Evolutionary conservation across 129 eudicot genomes (phyloP).

Genomic region (Rutidosis leptorrhynchoides): DNA sequence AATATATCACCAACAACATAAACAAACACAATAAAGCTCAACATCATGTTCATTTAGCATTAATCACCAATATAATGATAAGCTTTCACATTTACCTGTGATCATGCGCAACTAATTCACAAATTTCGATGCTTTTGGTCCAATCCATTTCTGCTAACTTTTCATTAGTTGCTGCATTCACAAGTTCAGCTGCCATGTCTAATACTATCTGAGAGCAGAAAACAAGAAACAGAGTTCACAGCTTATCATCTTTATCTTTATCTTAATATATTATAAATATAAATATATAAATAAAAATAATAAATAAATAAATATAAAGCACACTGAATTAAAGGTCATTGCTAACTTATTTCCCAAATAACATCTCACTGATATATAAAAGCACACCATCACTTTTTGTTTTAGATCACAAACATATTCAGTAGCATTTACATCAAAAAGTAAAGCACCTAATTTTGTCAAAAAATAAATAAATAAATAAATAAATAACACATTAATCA

Average conservation of each 20-base stretch:
- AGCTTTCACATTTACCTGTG: conserved; percentile 46
- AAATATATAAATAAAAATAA: not conserved
- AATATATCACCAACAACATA: not conserved
- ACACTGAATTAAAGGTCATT: not conserved
- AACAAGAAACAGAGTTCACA: conserved; percentile 2
- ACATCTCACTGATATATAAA: conserved; percentile 14
- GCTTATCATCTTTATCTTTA: not conserved
- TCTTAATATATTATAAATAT: too few species aligned
- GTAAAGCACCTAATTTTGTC: not conserved
- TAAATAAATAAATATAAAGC: not conserved
- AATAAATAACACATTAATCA: not conserved
- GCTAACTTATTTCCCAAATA: not conserved
- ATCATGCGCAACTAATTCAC: conserved; percentile 83
- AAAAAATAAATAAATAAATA: too few species aligned
- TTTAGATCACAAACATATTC: not conserved
- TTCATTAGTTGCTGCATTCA: conserved; percentile 79
- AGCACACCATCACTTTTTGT: not conserved
- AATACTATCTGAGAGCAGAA: conserved; percentile 22
- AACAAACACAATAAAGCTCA: conserved; percentile 2
- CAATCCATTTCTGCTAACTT: conserved; percentile 82
- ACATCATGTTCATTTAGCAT: conserved; percentile 14
- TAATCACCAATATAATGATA: not conserved
- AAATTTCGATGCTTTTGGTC: conserved; percentile 83
- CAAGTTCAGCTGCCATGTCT: conserved; percentile 84
- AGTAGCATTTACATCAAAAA: too few species aligned